Evolutionary conservation across 2,329 filamentous ascomycete genomes (phyloP), one percentile per base, ranked within the genome.

Genomic region (Colletotrichum falcatum): DNA sequence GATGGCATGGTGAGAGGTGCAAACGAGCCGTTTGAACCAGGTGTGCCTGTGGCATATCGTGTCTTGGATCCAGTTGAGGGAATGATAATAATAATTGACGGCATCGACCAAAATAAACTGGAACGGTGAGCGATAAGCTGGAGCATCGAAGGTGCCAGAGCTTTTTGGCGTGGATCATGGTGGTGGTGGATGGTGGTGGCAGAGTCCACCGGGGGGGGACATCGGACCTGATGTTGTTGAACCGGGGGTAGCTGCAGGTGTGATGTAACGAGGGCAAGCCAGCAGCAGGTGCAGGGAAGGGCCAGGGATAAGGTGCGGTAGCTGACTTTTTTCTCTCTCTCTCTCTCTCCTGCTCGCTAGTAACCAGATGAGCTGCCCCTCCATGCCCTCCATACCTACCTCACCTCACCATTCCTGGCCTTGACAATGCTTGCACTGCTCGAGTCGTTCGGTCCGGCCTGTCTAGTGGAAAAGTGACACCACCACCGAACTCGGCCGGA

Each of bases 181-280:
- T 61, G 28, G 58, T 23, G 16, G 30, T 51, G 35, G 49, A 48
- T 69, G 54, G 61, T 54, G 65, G 66, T 65, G 61, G 44, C 44
- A 30, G 59, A 61, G 54, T 59, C 54, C 53, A 63, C 65, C 42
- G 42, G 35, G 35, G 35, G 65, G 60, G 65, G 60, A 61, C 65
- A 51, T 65, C 55, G 66, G 61, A 65, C 66, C 58, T 70, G 64
- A 49, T 65, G 53, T 65, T 65, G 58, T 49, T 61, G 46, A 55
- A 70, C 66, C 61, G 61, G 66, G 66, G 61, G 48, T 65, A 69
- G 66, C 66, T 69, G 61, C 39, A 61, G 61, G 55, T 55, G 65
- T 69, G 66, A 69, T 69, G 66, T 69, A 69, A 69, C 66, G 66
- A 69, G 66, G 66, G 66, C 66, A 69, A 46, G 61, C 61, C 66